Conservation (phyloP, 1,284 basidiomycete genomes). For the Puccinia triticina region DNA sequence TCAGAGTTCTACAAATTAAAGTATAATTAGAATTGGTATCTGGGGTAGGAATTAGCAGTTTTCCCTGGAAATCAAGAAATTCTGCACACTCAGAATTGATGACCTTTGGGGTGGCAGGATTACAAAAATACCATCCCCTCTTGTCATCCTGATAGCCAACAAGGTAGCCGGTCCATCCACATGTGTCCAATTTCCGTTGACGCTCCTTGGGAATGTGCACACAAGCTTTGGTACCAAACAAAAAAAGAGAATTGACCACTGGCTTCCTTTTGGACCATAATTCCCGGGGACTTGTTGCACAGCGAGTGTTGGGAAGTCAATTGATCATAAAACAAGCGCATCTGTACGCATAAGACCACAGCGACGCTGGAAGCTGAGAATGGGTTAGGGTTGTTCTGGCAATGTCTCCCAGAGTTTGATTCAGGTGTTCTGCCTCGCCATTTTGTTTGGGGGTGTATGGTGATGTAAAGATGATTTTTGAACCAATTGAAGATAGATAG, state of each 20-base stretch:
- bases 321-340: constrained; percentile 11
- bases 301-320: constrained; percentile 3
- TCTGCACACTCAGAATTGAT: not conserved
- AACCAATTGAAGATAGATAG: not conserved
- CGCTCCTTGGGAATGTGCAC: constrained; percentile 23
- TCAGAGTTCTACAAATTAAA: not conserved
- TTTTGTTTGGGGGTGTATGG: constrained; percentile 29
- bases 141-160: constrained; percentile 6
- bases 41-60: not conserved
- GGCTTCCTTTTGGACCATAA: not conserved
- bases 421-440: constrained; percentile 19
- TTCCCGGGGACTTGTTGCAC: not conserved
- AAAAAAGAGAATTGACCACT: not conserved
- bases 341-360: constrained; percentile 20
- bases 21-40: not conserved
- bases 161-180: not conserved
- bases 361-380: not conserved
- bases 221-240: not conserved
- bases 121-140: not conserved
- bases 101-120: not conserved
- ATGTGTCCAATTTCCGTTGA: not conserved
- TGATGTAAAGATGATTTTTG: not conserved
- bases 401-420: constrained; percentile 19
- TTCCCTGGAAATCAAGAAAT: not conserved
- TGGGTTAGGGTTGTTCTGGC: not conserved